Evolutionary conservation across 202 grass and related monocot genomes (phyloP), one percentile per base, ranked within the genome.

Genomic region (Carex arenaria): DNA sequence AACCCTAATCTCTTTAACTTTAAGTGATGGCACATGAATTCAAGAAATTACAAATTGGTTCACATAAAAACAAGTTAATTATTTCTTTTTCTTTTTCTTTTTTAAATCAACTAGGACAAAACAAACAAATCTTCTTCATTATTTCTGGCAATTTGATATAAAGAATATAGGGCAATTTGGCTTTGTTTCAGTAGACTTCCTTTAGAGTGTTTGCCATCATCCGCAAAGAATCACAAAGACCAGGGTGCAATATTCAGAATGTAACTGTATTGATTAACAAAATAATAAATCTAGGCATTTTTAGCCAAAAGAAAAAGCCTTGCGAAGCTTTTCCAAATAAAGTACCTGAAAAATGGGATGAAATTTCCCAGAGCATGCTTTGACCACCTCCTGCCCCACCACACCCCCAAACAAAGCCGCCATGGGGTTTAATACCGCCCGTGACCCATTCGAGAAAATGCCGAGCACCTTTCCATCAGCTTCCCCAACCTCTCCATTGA

Each of bases 291-390:
- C 19, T 22, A 72, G 42, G n/a, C 22, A 26, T 60, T 17, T 38
- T 59, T 18, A 6, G 15, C 73, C 57, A 20, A 38, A 36, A 14
- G 7, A 28, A 28, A 57, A 10, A 55, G 17, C 23, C 43, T 26
- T 51, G 52, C 2, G 3, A 72, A 72, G 31, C 57, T 77, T 36
- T 77, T 36, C 7, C 26, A 36, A 36, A 78, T 38, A 60, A 38
- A 59, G 30, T 59, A 97, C 94, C 92, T 97, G 92, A 78, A 88
- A 94, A 89, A 97, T 84, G 62, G 92, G 92, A 86, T 94, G 92
- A 60, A 97, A 97, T 88, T 97, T 97, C 45, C 94, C 90, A 60
- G 94, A 97, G 81, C 94, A 97, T 23, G 91, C 94, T 82, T 97
- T 92, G 47, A 97, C 91, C 84, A 97, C 83, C 60, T 97, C 91